Conservation (phyloP, 169 alveolate species). For the Cryptosporidium sp. region DNA sequence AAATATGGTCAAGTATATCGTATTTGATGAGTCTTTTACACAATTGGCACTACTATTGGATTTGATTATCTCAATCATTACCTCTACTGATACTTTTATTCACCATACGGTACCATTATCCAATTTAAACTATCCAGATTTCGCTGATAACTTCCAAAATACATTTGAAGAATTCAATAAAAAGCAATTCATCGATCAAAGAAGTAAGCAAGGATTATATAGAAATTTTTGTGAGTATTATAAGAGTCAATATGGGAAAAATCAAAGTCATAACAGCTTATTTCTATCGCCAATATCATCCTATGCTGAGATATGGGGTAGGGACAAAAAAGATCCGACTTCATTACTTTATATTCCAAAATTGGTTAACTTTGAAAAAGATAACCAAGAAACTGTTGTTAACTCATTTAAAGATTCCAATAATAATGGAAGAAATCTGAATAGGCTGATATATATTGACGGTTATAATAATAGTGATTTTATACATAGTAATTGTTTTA, state of each 20-base stretch:
- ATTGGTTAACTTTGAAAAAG: constrained; percentile 49
- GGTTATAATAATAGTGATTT: constrained; percentile 40
- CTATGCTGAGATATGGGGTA: neutral
- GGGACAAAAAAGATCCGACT: neutral
- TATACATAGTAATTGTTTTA: constrained; percentile 2
- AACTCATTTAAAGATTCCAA: neutral
- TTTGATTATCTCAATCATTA: constrained; percentile 31
- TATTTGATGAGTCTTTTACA: neutral
- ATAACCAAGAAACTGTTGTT: neutral
- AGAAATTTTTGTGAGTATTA: neutral
- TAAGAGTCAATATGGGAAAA: neutral
- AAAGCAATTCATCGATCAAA: neutral
- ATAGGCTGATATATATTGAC: constrained; percentile 12
- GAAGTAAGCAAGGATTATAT: neutral
- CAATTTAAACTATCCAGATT: neutral
- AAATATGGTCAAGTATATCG: neutral
- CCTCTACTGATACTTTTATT: constrained; percentile 47
- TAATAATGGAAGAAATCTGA: neutral
- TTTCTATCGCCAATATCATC: neutral
- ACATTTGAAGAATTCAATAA: neutral
- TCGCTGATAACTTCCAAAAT: neutral
- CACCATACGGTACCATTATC: constrained; percentile 25
- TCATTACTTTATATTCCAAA: constrained; percentile 1
- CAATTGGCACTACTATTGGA: neutral
- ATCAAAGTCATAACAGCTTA: no score